Base-by-base conservation (phyloP, 179 eudicot species). In the Patellifolia procumbens region DNA sequence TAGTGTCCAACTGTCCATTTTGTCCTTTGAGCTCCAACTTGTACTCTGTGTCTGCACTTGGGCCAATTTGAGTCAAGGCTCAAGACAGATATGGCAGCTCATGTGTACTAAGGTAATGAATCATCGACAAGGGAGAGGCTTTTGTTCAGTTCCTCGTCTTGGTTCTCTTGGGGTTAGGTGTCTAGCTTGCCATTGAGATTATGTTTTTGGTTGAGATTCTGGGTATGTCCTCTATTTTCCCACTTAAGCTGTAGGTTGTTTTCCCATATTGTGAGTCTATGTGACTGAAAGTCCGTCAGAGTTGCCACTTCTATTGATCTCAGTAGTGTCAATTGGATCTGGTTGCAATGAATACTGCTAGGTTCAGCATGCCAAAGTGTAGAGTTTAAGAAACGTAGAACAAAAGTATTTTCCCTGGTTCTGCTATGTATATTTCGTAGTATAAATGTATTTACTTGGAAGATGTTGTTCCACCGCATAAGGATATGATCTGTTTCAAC, bases 401-500 rank as follows among this genome's bases (percentile, higher is more conserved):
- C 5, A 4, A n/a, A 66, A 2, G 5, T 34, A n/a, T 32, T 64
- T 37, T 12, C 26, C 22, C 11, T 60, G 19, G 37, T 17, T 28
- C 35, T 60, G 37, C 29, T 28, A 28, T 10, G 39, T 1, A 1
- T 61, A 20, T 29, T 62, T 32, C 26, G 19, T 53, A 16, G n/a
- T n/a, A n/a, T n/a, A n/a, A n/a, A 29, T 29, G 16, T 60, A 29
- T 53, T 2, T 20, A 24, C 4, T 24, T 16, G 53, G n/a, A 32
- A n/a, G 28, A 34, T 32, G 49, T 48, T 28, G 11, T 75, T 5
- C 10, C 26, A 29, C 7, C 19, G 20, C 29, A 68, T 29, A 43
- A 32, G 39, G 19, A 29, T 72, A 34, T 81, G 22, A 72, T n/a
- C 19, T 56, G 39, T 62, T 51, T 37, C 22, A 37, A 28, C 24